A percentile compares a stretch with the other conserved stretches of the same genome.
Conservation (phyloP, 2,329 filamentous ascomycete genomes). For the Eutypa lata region DNA sequence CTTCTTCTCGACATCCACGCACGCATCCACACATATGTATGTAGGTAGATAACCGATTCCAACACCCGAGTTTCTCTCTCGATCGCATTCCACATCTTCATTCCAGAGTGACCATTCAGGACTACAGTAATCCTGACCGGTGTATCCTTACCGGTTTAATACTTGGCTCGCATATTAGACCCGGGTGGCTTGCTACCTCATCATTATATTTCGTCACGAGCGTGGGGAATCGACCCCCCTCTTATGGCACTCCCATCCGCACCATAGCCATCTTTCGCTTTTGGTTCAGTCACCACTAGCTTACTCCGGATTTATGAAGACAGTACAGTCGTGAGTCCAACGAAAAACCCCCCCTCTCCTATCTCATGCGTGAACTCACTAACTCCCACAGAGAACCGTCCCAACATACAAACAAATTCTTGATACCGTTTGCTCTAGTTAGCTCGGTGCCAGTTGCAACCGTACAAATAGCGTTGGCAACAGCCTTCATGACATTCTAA, state of each 20-base stretch:
- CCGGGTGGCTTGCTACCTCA: neutral
- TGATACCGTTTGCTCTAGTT: neutral
- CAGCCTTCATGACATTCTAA: slow-evolving; percentile 19
- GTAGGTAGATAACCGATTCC: neutral
- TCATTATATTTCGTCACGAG: neutral
- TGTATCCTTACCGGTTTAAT: neutral
- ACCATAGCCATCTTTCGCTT: neutral
- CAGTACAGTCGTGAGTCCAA: neutral
- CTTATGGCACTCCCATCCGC: neutral
- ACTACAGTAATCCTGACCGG: neutral
- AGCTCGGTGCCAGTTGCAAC: slow-evolving; percentile 19
- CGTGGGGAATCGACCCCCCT: neutral
- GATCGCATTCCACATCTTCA: neutral
- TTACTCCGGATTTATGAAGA: neutral
- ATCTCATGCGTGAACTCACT: neutral
- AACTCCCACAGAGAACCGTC: neutral
- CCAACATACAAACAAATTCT: neutral
- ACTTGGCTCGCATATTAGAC: neutral
- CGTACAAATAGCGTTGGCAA: slow-evolving; percentile 18
- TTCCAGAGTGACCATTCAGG: neutral
- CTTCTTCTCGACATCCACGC: neutral
- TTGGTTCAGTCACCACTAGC: neutral
- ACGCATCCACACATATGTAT: neutral
- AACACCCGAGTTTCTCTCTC: neutral
- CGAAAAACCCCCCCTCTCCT: neutral